Base-by-base conservation (phyloP, 352 stramenopile species). In the Globisporangium spinosum region DNA sequence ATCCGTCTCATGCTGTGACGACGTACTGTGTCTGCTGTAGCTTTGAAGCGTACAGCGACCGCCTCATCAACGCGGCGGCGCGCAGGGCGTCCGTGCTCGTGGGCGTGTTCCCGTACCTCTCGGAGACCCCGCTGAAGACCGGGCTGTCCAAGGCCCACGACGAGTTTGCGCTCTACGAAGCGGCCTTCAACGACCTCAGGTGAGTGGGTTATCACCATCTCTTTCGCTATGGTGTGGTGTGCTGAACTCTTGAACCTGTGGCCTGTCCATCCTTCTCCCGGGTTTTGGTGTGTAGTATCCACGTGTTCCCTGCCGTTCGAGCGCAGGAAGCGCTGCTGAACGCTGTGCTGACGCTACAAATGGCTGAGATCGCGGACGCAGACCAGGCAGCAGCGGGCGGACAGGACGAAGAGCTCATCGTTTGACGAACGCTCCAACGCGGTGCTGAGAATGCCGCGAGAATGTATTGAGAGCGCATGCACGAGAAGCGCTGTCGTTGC, bases 181-280 rank as follows among this genome's bases (percentile, higher is more conserved):
- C 87, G 1, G 85, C 87, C 1, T 95, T 95, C 55, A 92, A 93
- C 71, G 87, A 95, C 72, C 67, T 79, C 60, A 86, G 78, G 78
- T 86, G 32, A 9, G 64, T 2, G 29, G 35, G 20, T 7, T 60
- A 0, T 25, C 20, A 15, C 3, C 38, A 8, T 47, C 32, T 38
- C 32, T 60, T 23, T 38, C 20, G 38, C 40, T 56, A 23, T 15
- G 53, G 38, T 7, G 29, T 32, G 29, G 29, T 32, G 29, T 35
- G 15, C 27, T 23, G 25, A 25, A 23, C 22, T 34, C 3, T 38
- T 17, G 17, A 10, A 32, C 27, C 32, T 43, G 62, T 58, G 53
- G 47, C 34, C n/a, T 12, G 8, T 43, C 49, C 9, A 6, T 32
- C 40, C 8, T 34, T 20, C 27, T 22, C 20, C 29, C 13, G 22